Base-by-base conservation (phyloP, 331 rosid species). In the Rhamnella rubrinervis region DNA sequence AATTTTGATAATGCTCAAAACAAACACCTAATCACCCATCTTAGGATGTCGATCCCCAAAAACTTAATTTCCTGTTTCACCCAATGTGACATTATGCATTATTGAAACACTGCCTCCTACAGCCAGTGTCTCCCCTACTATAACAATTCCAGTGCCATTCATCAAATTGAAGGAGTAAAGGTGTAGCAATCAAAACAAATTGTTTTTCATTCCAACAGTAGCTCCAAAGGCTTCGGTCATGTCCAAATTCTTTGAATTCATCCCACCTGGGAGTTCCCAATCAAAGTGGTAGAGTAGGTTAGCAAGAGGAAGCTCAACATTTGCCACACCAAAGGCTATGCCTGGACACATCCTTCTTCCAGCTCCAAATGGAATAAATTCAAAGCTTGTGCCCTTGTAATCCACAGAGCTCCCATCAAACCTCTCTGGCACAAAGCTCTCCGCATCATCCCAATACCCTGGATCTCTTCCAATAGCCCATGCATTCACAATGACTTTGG, bases 1-100 rank as follows among this genome's bases (percentile, higher is more conserved):
- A 38, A 67, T 55, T 58, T 52, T 67, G 18, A 67, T 38, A 52
- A 11, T 67, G 8, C 71, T 61, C 61, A 67, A 55, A 52, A 67
- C 31, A 8, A 49, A 56, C 51, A 75, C 69, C 64, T 74, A 56
- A 40, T 61, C 74, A 7, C 73, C 73, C 26, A 76, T 66, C 65
- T 76, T 76, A 5, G 75, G 75, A 59, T 76, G 80, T 19, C 75
- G 61, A 23, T 75, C 69, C 80, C 80, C 80, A 15, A 21, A 40
- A 19, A 40, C 23, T 23, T 23, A 23, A 0, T 23, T 23, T 23
- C 23, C 23, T 23, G 23, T 23, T 23, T 23, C 23, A 23, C 23
- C 23, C 23, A 76, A 21, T 47, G 80, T 76, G 52, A 69, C 80
- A 46, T 64, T 63, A 65, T 76, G 80, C 59, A 76, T 23, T 23